A percentile compares a stretch with the other conserved stretches of the same genome.
Evolutionary conservation across 2,329 filamentous ascomycete species (phyloP).

Genomic region (Xenoacremonium recifei): DNA sequence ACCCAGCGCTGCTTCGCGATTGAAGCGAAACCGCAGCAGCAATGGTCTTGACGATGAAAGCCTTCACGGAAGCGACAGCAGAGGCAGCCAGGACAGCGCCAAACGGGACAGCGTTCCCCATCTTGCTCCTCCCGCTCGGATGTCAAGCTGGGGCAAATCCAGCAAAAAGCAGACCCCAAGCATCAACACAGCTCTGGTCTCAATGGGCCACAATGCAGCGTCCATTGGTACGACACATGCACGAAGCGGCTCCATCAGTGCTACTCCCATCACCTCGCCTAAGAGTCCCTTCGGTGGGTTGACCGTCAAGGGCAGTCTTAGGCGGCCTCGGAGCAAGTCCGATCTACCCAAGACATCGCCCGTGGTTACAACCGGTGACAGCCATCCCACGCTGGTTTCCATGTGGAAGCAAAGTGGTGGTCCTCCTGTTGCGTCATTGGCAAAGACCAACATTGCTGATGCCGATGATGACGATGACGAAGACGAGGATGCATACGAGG

Average conservation of each 20-base stretch:
- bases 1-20: constrained; percentile 42
- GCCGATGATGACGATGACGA: constrained; percentile 57
- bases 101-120: constrained; percentile 32
- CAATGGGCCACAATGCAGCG: constrained; percentile 54
- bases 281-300: constrained; percentile 48
- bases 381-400: constrained; percentile 44
- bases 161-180: constrained; percentile 53
- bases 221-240: constrained; percentile 57
- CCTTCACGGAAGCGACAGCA: constrained; percentile 20
- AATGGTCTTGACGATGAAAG: constrained; percentile 24
- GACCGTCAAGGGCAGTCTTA: constrained; percentile 47
- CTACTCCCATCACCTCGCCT: constrained; percentile 50
- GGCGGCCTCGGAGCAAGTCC: constrained; percentile 56
- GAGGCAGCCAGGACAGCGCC: constrained; percentile 30
- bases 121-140: constrained; percentile 51
- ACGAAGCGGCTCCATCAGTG: constrained; percentile 60
- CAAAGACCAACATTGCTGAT: constrained; percentile 28
- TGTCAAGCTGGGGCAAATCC: constrained; percentile 52
- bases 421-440: constrained; percentile 50
- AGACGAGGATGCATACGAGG: constrained; percentile 54
- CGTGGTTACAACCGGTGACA: constrained; percentile 27
- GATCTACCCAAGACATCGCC: constrained; percentile 44
- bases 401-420: constrained; percentile 55
- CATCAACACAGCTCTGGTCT: constrained; percentile 58
- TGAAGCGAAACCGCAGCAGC: constrained; percentile 47